Percentiles rank a stretch among this genome's conserved stretches.
Evolutionary conservation across 176 grass and related monocot species (phyloP).

Genomic region (Eremochloa ophiuroides): DNA sequence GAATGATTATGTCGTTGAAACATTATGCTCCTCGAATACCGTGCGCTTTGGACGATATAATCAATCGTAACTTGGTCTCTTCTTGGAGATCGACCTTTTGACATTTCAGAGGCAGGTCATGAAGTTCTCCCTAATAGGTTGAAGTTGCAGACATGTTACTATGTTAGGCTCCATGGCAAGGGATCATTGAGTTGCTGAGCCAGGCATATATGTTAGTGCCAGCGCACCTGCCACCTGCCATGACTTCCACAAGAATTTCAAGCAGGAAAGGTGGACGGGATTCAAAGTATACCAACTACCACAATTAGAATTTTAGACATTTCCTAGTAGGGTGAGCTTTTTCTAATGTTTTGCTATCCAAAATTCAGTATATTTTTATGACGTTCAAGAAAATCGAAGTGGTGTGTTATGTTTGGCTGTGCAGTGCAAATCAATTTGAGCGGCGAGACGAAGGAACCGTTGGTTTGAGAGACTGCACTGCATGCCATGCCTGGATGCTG

Average conservation of each 20-base stretch:
- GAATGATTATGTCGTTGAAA: slow-evolving; percentile 29
- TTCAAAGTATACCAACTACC: neutral
- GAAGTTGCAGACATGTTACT: too few species aligned
- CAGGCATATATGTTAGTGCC: slow-evolving; percentile 11
- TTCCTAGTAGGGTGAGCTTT: too few species aligned
- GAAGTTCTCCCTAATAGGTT: neutral
- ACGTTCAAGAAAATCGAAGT: too few species aligned
- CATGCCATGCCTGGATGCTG: too few species aligned
- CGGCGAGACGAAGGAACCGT: too few species aligned
- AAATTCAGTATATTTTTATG: too few species aligned
- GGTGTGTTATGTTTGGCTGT: too few species aligned
- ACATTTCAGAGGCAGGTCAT: slow-evolving; percentile 28
- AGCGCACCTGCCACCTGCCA: slow-evolving; percentile 30
- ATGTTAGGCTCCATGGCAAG: too few species aligned
- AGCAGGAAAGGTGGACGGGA: neutral
- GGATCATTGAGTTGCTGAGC: slow-evolving; percentile 20
- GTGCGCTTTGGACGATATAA: slow-evolving; percentile 19
- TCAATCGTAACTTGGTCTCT: neutral
- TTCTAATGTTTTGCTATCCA: too few species aligned
- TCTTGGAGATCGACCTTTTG: neutral
- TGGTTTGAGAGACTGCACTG: too few species aligned
- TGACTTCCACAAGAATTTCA: slow-evolving; percentile 15
- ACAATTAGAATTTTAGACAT: too few species aligned
- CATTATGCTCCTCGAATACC: neutral
- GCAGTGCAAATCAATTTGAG: too few species aligned